Evolutionary conservation across 78 protist species (phyloP), one percentile per base, ranked within the genome.

Genomic region (Speleostelium caveatum): DNA sequence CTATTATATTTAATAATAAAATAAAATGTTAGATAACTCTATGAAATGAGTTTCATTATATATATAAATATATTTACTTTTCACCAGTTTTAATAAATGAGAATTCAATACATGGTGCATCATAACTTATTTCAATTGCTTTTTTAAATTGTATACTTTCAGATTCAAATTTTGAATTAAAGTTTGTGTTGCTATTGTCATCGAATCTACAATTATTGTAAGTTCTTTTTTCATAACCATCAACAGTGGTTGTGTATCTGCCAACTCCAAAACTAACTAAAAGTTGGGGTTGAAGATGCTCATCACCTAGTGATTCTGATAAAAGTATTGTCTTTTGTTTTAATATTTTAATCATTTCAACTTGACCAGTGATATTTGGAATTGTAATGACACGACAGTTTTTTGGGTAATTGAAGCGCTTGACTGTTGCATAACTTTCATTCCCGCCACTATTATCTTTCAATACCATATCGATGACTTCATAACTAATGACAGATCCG

Each of bases 71-170:
- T 24, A 45, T 17, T 24, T 16, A n/a, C 28, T 60, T 76, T 55
- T 53, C 63, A n/a, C 67, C 21, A 33, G 32, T 3, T 19, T 38
- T 65, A 33, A 55, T 39, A 49, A 68, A 80, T 68, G 89, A 42
- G 56, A 80, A 80, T 58, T 80, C 73, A 7, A 80, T 55, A 68
- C 75, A 80, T 7, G 89, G 89, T 56, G 89, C 77, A 21, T 80
- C 78, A 41, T 66, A 80, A n/a, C 49, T 16, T 26, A 80, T 32
- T 41, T 80, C 53, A 22, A 55, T 41, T 16, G 68, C 22, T 22
- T 45, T 14, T 68, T 80, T 68, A 10, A 80, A 30, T 21, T n/a
- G 39, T 30, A 68, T 30, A 21, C 10, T 19, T 38, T 80, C 78
- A 38, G 35, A 51, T 58, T 80, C 89, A 30, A 30, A 36, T 65